Evolutionary conservation across 495 filamentous ascomycete genomes (phyloP).

Genomic region (Ramalina intermedia): DNA sequence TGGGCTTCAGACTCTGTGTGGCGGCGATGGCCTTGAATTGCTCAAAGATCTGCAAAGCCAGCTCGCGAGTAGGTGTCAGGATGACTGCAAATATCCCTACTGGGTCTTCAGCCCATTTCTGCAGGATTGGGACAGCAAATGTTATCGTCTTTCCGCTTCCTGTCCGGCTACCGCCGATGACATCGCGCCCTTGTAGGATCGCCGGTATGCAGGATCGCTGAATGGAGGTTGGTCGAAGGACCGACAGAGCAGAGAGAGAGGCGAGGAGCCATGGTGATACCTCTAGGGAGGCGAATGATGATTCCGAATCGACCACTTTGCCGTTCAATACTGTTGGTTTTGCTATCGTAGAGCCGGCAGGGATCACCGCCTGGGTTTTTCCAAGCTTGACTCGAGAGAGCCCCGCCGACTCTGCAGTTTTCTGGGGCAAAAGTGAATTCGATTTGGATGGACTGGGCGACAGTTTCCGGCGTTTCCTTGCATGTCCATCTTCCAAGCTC

Average conservation of each 20-base stretch:
- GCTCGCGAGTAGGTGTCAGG: slow-evolving; percentile 82
- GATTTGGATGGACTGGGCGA: neutral
- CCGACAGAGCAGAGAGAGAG: slow-evolving; percentile 73
- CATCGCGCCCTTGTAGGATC: slow-evolving; percentile 79
- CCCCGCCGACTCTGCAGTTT: no score
- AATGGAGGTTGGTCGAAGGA: slow-evolving; percentile 79
- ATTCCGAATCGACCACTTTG: slow-evolving; percentile 29
- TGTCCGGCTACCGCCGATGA: slow-evolving; percentile 85
- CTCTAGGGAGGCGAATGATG: slow-evolving; percentile 58
- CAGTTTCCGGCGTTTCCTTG: slow-evolving; percentile 1
- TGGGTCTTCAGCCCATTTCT: slow-evolving; percentile 86
- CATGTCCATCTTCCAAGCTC: neutral
- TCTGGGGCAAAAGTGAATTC: neutral
- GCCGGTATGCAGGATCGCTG: slow-evolving; percentile 83
- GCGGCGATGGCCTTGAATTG: slow-evolving; percentile 85
- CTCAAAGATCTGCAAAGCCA: slow-evolving; percentile 90
- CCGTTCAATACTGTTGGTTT: slow-evolving; percentile 14
- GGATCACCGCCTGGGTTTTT: neutral
- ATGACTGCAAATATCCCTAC: slow-evolving; percentile 80
- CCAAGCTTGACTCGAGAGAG: slow-evolving; percentile 9
- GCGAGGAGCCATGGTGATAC: slow-evolving; percentile 82
- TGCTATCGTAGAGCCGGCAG: neutral
- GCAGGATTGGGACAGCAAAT: slow-evolving; percentile 84
- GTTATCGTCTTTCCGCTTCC: slow-evolving; percentile 99
- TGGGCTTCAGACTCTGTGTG: slow-evolving; percentile 67